These are phyloP conservation scores for Kodamaea hsintzibuensis DNA, from an alignment of 805 yeast genomes.

Conservation along the genomic window DNA sequence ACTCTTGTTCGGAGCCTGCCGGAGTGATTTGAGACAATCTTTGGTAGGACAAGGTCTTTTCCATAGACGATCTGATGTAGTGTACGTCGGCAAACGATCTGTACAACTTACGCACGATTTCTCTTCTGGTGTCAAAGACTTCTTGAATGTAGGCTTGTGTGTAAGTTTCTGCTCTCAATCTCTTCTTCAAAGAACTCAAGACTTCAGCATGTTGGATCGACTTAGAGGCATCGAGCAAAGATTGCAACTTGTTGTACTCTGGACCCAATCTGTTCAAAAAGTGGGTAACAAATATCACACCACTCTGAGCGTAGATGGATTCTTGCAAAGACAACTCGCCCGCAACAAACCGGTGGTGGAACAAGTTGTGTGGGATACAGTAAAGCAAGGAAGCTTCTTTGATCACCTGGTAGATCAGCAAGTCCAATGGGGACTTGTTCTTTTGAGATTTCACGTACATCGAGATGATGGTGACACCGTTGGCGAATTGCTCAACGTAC, in stretches of 20 bases:
- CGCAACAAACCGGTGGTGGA: constrained; percentile 68
- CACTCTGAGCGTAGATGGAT: constrained; percentile 91
- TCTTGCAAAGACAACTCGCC: constrained; percentile 91
- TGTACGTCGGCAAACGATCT: constrained; percentile 90
- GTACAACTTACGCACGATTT: constrained; percentile 77
- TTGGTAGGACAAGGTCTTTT: constrained; percentile 82
- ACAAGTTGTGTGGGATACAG: constrained; percentile 85
- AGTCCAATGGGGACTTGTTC: constrained; percentile 60
- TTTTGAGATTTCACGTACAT: constrained; percentile 69
- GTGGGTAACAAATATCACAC: constrained; percentile 88
- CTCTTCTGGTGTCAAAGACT: constrained; percentile 68
- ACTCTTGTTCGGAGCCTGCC: constrained; percentile 72
- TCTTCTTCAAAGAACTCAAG: constrained; percentile 75
- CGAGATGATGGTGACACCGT: constrained; percentile 84
- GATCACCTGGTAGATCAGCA: constrained; percentile 83
- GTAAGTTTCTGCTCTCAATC: constrained; percentile 90
- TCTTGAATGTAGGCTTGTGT: constrained; percentile 82
- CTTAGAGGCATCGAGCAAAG: constrained; percentile 61
- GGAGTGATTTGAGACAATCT: constrained; percentile 78
- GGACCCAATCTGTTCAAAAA: constrained; percentile 92
- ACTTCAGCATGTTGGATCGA: constrained; percentile 73
- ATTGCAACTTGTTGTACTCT: constrained; percentile 71
- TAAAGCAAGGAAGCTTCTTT: constrained; percentile 92
- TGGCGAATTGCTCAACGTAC: constrained; percentile 91
- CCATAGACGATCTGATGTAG: constrained; percentile 70